Conservation (phyloP, 345 rosid genomes). For the Lepidium sativum region DNA sequence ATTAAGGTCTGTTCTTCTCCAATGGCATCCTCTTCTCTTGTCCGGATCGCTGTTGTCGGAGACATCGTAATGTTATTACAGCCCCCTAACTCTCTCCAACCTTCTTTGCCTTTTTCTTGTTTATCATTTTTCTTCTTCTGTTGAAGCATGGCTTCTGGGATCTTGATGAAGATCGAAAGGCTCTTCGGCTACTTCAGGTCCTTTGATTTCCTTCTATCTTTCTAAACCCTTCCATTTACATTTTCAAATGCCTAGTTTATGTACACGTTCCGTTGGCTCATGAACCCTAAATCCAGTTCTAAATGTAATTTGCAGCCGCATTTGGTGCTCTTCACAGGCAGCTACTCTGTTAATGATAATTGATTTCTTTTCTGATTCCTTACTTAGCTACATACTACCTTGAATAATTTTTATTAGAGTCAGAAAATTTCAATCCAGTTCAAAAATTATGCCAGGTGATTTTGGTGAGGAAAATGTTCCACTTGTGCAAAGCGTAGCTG, state of each 20-base stretch:
- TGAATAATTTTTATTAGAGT: not conserved
- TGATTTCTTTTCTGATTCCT: not conserved
- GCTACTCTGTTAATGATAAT: not conserved
- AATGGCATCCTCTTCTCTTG: conserved; percentile 27
- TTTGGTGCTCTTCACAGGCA: conserved; percentile 92
- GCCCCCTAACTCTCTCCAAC: not conserved
- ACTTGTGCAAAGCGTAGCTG: conserved; percentile 56
- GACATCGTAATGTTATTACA: conserved; percentile 14
- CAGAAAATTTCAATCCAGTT: not conserved
- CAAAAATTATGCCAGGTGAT: conserved; percentile 52
- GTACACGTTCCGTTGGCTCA: not conserved
- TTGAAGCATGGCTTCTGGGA: conserved; percentile 75
- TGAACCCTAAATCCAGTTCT: not conserved
- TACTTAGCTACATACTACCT: conserved; percentile 1
- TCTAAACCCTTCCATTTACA: not conserved
- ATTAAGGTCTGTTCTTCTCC: not conserved
- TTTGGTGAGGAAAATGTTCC: conserved; percentile 71
- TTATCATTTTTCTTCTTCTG: not conserved
- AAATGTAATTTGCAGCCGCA: conserved; percentile 54
- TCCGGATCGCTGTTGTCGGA: conserved; percentile 31
- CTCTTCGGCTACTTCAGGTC: conserved; percentile 66
- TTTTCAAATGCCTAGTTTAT: not conserved
- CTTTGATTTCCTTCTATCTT: not conserved
- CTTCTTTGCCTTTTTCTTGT: not conserved
- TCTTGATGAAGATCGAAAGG: conserved; percentile 65